Evolutionary conservation across 2,329 filamentous ascomycete genomes (phyloP).

Genomic region (Penicillium sp.): DNA sequence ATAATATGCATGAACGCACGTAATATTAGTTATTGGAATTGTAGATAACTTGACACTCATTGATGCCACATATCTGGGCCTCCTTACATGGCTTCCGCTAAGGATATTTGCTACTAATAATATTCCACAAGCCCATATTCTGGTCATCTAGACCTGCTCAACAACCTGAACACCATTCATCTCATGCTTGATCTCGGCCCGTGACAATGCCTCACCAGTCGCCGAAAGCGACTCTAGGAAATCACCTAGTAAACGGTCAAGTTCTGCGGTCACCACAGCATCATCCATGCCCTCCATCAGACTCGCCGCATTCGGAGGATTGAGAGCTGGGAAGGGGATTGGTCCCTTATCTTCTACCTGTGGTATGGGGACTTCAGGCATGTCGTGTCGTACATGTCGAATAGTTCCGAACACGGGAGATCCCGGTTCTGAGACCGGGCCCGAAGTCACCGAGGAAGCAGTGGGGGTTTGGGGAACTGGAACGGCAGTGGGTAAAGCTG

Average conservation of each 20-base stretch:
- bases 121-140: background rate
- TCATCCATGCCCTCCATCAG: conserved; percentile 42
- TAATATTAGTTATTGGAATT: background rate
- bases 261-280: conserved; percentile 38
- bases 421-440: conserved; percentile 22
- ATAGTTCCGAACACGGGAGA: conserved; percentile 23
- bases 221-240: conserved; percentile 41
- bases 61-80: background rate
- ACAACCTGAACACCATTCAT: conserved; percentile 13
- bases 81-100: background rate
- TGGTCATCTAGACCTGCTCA: conserved; percentile 14
- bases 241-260: conserved; percentile 43
- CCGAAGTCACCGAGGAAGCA: conserved; percentile 10
- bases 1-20: background rate
- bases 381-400: conserved; percentile 18
- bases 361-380: conserved; percentile 1
- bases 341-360: conserved; percentile 13
- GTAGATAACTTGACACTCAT: background rate
- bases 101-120: background rate
- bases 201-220: conserved; percentile 36
- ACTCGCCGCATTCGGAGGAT: conserved; percentile 41
- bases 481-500: conserved; percentile 29
- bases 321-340: conserved; percentile 40
- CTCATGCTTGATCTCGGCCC: conserved; percentile 15
- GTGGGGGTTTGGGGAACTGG: conserved; percentile 21